phyloP scores from a whole-genome alignment of 1,284 basidiomycete species.

The Cryptococcus sp. region DNA sequence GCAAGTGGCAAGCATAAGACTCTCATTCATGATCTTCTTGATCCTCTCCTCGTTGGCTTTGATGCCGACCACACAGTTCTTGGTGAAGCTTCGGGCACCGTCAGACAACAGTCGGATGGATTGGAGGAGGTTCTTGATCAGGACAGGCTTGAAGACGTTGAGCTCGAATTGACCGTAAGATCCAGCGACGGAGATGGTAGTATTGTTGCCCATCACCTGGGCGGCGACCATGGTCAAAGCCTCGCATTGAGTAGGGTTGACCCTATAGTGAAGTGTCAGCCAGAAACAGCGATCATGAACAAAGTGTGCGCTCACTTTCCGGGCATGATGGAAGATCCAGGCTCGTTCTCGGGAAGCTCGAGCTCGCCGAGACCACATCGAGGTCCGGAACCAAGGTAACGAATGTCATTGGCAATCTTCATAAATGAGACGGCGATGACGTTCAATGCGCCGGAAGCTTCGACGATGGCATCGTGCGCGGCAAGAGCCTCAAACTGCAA shows the following conservation, averaged over 20 bases:
- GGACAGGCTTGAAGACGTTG: constrained; percentile 99
- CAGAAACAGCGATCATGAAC: background rate
- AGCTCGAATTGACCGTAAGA: constrained; percentile 98
- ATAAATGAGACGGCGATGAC: constrained; percentile 91
- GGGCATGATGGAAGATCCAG: constrained; percentile 99
- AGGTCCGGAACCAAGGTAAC: constrained; percentile 96
- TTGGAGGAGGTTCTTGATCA: constrained; percentile 96
- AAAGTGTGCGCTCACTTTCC: constrained; percentile 65
- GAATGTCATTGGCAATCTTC: constrained; percentile 99
- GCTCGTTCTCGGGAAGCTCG: constrained; percentile 95
- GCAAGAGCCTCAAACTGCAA: constrained; percentile 94
- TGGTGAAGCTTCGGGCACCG: constrained; percentile 90
- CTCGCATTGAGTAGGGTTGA: constrained; percentile 99
- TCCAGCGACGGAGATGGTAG: constrained; percentile 87
- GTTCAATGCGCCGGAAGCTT: constrained; percentile 95
- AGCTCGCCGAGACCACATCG: constrained; percentile 97
- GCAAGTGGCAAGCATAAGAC: constrained; percentile 73
- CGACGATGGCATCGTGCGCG: constrained; percentile 94
- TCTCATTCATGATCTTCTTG: constrained; percentile 85
- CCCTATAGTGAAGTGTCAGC: constrained; percentile 50
- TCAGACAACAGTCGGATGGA: constrained; percentile 92
- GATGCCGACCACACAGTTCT: constrained; percentile 93
- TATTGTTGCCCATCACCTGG: constrained; percentile 98
- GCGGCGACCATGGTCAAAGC: constrained; percentile 98
- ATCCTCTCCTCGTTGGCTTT: constrained; percentile 94